Evolutionary conservation across 495 filamentous ascomycete species (phyloP), one percentile per base, ranked within the genome.

Genomic region (Penicillium macrosclerotiorum): DNA sequence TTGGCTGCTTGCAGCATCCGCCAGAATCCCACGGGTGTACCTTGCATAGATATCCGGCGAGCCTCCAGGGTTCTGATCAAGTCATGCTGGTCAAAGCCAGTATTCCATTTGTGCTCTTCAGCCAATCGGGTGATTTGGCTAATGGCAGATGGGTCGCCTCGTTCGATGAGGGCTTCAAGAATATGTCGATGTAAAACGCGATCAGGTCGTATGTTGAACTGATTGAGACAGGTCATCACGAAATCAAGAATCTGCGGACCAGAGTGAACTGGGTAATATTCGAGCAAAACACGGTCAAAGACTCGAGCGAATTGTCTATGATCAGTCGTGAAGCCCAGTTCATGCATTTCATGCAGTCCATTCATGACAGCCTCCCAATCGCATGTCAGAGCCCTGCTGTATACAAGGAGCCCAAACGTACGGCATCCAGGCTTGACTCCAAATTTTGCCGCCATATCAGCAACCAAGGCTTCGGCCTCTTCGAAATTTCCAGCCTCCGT

Each of bases 261-360:
- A 8, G 63, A 51, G 30, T 73, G 72, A 22, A 51, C 54, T 5
- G 63, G 58, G 55, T 67, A 75, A 37, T 63, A 75, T 49, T 75
- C 69, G 36, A 72, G 45, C 26, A 73, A 72, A n/a, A 75, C 57
- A 17, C 68, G 67, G 42, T 73, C 68, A 25, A 73, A 73, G 11
- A 63, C 51, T 4, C 47, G 45, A 2, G 49, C 33, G 34, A 72
- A 73, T 24, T 65, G 57, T 1, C 24, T 42, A 37, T 57, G 52
- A 27, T 61, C 50, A 1, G 31, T 32, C 4, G 67, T 68, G 37
- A 70, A 50, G 2, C 64, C 63, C 4, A 62, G 60, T 5, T 58
- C 44, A 23, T 66, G 60, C 64, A 75, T 71, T 33, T 71, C 64
- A n/a, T 53, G 47, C 23, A 75, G 38, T 19, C 63, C 68, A 12